Evolutionary conservation across 768 basidiomycete species (phyloP), one percentile per base, ranked within the genome.

Genomic region (Hygrophorus pudorinus): DNA sequence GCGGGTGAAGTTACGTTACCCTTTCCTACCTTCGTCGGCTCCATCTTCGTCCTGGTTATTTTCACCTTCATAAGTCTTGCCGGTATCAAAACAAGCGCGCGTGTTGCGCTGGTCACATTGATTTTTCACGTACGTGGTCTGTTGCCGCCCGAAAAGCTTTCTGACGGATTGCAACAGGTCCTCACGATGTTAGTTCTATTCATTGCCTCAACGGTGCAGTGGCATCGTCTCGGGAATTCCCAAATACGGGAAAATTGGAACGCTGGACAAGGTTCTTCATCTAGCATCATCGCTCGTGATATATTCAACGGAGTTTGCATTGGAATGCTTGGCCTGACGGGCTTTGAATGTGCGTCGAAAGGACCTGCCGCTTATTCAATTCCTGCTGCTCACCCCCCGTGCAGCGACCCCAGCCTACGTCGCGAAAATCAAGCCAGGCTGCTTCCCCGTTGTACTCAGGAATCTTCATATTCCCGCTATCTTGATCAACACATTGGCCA

Each of bases 321-420:
- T 2, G 75, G 79, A 0, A 79, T 85, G 66, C 64, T 88, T 1
- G 82, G 81, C 0, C 65, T 85, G 29, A 85, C 85, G 1, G 84
- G 80, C 6, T 78, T 79, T 53, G 78, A 80, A 69, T 81, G 80
- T 80, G 45, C 31, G 64, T 56, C 36, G 13, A 10, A 41, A 6
- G 14, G n/a, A n/a, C 16, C 12, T 51, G 30, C 27, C 24, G 6
- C 27, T 20, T 33, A 24, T 14, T 10, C 5, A n/a, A 40, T 28
- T 31, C 32, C 37, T 38, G 11, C 14, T 24, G 27, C 16, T 48
- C 5, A 29, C 17, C 11, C 38, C 33, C 20, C 29, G 5, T n/a
- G 44, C 41, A 69, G 81, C 80, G 45, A 70, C 73, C 0, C 81
- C 83, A 3, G 72, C 81, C 3, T 85, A 85, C 52, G 65, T 78